These are phyloP conservation scores for Pyrenula aspistea DNA, from an alignment of 495 filamentous ascomycete species.

Conservation along the genomic window DNA sequence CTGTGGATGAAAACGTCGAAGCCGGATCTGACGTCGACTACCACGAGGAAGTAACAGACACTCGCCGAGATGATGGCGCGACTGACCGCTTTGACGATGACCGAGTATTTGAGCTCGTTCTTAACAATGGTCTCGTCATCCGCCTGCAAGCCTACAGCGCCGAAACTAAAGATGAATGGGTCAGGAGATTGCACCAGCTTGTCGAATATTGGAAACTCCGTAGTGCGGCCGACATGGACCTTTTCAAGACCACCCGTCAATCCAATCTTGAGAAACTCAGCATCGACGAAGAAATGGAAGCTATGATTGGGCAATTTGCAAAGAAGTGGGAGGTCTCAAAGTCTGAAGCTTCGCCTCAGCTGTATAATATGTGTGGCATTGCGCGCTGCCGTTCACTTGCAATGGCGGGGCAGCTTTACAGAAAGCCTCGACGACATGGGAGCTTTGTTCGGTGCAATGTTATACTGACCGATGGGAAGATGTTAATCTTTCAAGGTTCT, in stretches of 20 bases:
- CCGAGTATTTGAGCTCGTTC: constrained; percentile 49
- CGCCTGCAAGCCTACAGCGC: constrained; percentile 55
- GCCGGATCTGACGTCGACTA: constrained; percentile 38
- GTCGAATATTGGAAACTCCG: constrained; percentile 58
- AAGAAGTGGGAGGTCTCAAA: constrained; percentile 64
- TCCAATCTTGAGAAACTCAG: constrained; percentile 51
- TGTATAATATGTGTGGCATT: constrained; percentile 61
- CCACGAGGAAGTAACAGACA: constrained; percentile 31
- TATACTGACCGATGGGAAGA: constrained; percentile 49
- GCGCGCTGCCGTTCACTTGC: constrained; percentile 52
- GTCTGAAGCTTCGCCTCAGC: constrained; percentile 47
- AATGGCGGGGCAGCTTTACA: constrained; percentile 55
- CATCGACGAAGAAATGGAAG: constrained; percentile 62
- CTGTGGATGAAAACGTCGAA: constrained; percentile 36
- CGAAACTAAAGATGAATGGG: constrained; percentile 51
- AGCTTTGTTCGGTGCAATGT: constrained; percentile 53
- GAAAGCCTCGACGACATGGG: constrained; percentile 51
- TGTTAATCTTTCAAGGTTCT: constrained; percentile 53
- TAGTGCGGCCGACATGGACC: constrained; percentile 38
- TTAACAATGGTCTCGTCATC: constrained; percentile 52
- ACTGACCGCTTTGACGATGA: constrained; percentile 42
- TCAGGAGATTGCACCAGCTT: constrained; percentile 43
- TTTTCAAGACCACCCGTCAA: constrained; percentile 42
- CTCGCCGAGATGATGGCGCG: constrained; percentile 37
- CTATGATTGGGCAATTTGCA: constrained; percentile 54